Evolutionary conservation across 2,329 filamentous ascomycete species (phyloP), one percentile per base, ranked within the genome.

Genomic region (Hypoxylon sp.): DNA sequence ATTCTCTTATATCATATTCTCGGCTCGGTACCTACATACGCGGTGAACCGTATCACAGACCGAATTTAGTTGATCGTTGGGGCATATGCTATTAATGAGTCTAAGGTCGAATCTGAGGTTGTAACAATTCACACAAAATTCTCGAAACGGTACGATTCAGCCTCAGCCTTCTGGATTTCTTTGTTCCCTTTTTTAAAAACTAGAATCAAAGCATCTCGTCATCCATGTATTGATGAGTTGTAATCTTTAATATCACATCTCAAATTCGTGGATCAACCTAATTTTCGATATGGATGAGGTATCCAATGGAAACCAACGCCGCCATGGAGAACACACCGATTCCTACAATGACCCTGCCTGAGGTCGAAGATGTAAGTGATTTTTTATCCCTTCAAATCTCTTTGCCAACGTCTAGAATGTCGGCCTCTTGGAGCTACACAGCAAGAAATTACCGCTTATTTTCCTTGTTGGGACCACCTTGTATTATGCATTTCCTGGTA

Each of bases 311-410:
- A 52, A 56, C 33, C 60, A 69, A 63, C 61, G 60, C 65, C 63
- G 65, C 31, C 56, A 77, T 77, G 75, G 74, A 75, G 65, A 68
- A 64, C 19, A 70, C 72, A 63, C 69, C 59, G 51, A 62, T 71
- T 65, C 70, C 73, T 46, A 73, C 70, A 26, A 57, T 66, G 24
- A 73, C 74, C 65, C 67, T 76, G 46, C 73, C 72, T 63, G 74
- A 76, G 70, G 74, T 76, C 51, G 74, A 74, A 61, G 64, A 72
- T 31, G 75, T 77, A 70, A 73, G 74, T 72, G 11, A 5, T 24
- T 29, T 11, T 22, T 14, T 19, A 53, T 37, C 13, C 5, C 14
- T 39, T 58, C 22, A 4, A 50, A 14, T 8, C 19, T 17, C 10
- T 11, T 44, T n/a, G 22, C 42, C 14, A 5, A 10, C n/a, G 13